A percentile compares a stretch with the other conserved stretches of the same genome.
phyloP scores from a whole-genome alignment of 345 rosid genomes.

The Heritiera littoralis region DNA sequence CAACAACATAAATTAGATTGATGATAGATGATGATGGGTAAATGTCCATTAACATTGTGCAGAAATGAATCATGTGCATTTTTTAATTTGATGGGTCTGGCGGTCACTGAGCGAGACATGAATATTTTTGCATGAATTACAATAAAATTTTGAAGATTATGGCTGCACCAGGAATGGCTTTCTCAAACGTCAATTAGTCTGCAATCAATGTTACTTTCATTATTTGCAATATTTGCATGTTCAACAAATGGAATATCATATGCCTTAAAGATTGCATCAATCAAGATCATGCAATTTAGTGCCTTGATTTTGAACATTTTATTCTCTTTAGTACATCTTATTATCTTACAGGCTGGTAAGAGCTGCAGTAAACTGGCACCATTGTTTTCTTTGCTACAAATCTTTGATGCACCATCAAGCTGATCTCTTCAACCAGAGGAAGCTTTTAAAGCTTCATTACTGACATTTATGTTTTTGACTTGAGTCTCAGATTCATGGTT shows the following conservation, averaged over 20 bases:
- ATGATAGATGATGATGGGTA: neutral
- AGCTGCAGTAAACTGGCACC: neutral
- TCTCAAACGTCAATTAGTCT: neutral
- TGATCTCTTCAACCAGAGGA: neutral
- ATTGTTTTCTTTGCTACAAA: neutral
- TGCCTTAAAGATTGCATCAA: neutral
- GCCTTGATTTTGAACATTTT: neutral
- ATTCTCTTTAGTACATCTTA: neutral
- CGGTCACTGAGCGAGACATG: neutral
- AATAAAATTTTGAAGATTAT: neutral
- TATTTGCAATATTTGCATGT: neutral
- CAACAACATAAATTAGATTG: neutral
- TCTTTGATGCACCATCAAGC: neutral
- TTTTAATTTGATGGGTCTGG: neutral
- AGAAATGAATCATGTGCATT: neutral
- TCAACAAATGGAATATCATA: neutral
- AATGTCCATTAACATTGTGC: neutral
- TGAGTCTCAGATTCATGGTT: constrained; percentile 19
- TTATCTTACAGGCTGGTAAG: neutral
- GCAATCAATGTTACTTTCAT: neutral
- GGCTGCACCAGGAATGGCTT: neutral
- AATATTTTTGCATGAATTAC: neutral
- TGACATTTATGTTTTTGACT: neutral
- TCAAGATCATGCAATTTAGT: neutral
- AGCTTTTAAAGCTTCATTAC: neutral